phyloP scores from a whole-genome alignment of 2,329 filamentous ascomycete species.

The Thermochaetoides dissita region DNA sequence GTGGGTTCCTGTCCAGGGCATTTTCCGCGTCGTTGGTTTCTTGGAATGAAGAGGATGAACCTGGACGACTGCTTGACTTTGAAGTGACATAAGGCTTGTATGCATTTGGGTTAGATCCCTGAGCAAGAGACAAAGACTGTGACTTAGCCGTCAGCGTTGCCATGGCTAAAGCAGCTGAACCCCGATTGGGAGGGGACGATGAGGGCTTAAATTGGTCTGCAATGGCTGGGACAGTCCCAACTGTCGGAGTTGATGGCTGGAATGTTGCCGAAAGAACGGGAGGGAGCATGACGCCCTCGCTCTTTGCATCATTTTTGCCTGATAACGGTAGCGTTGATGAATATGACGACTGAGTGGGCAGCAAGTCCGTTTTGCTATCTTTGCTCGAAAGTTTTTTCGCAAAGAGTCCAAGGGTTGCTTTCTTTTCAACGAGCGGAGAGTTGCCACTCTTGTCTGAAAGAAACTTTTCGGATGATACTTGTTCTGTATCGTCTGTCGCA shows the following conservation, averaged over 20 bases:
- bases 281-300: conserved; percentile 30
- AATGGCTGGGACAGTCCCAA: conserved; percentile 53
- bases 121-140: conserved; percentile 37
- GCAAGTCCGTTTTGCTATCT: conserved; percentile 20
- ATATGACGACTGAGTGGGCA: conserved; percentile 21
- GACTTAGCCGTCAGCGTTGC: conserved; percentile 53
- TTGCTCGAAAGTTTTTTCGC: conserved; percentile 32
- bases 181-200: conserved; percentile 41
- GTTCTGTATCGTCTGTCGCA: conserved; percentile 24
- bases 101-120: conserved; percentile 30
- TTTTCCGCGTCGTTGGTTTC: conserved; percentile 29
- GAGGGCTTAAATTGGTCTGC: conserved; percentile 49
- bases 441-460: conserved; percentile 39
- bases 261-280: conserved; percentile 49
- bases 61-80: conserved; percentile 31
- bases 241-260: conserved; percentile 46
- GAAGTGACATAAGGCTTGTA: conserved; percentile 24
- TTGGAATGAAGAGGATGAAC: conserved; percentile 30
- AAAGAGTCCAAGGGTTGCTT: conserved; percentile 29
- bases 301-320: conserved; percentile 7
- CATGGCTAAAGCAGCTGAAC: conserved; percentile 49
- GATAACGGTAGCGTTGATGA: conserved; percentile 1
- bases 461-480: conserved; percentile 20
- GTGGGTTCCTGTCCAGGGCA: conserved; percentile 24
- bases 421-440: conserved; percentile 29